Base-by-base conservation (phyloP, 2,329 filamentous ascomycete genomes). In the Coniochaeta sp. region DNA sequence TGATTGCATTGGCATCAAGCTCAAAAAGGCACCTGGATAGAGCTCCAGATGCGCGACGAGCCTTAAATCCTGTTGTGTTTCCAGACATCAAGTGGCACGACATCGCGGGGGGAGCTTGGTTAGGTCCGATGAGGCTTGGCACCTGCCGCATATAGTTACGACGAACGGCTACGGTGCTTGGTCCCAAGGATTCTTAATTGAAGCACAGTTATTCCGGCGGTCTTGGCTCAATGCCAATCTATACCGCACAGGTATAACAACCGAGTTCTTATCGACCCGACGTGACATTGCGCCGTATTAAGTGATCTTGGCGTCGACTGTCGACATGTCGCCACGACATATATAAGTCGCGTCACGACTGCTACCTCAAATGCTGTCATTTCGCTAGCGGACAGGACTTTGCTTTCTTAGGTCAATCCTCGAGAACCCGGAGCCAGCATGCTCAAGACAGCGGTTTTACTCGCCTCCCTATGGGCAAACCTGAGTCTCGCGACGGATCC, bases 401-500 rank as follows among this genome's bases (percentile, higher is more conserved):
- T 47, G 43, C 9, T n/a, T 26, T n/a, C 3, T 14, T 26, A 5
- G 17, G 43, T 16, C 19, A 24, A 26, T 6, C 19, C 43, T 47
- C 43, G 22, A 14, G 11, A 22, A 3, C 11, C 16, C 24, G 9
- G 19, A 26, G 22, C 24, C 24, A 47, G 3, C 47, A 52, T 17
- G 11, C 31, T 28, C 24, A 52, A 52, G 47, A 52, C 47, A 26
- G 26, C 26, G 2, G 47, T 52, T 2, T n/a, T 52, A 12, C 26
- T 52, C 14, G 26, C 22, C 22, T 47, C 43, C 47, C 5, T 52
- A 24, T 52, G 47, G 47, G 47, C 47, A 14, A 17, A n/a, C 24
- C 14, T 52, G 3, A 62, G 61, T 54, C 36, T 63, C 11, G 73
- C 72, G n/a, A 71, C 62, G 26, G 68, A 73, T 60, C 63, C 66